Base-by-base conservation (phyloP, 2,329 filamentous ascomycete genomes). In the Grosmannia penicillata region DNA sequence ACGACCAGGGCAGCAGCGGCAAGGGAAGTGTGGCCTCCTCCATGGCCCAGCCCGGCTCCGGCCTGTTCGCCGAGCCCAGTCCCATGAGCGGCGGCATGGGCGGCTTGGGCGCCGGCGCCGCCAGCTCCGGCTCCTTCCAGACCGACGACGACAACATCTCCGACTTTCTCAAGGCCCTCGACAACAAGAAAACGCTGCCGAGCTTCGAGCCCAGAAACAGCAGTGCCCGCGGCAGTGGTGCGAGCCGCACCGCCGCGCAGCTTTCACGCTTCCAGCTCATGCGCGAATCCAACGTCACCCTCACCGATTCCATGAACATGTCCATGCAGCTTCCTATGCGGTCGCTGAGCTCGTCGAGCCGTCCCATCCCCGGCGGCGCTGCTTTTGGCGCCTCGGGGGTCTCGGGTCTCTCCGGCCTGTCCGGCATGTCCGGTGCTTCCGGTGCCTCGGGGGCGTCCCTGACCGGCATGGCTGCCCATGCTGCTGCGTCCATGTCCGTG, bases 241-340 rank as follows among this genome's bases (percentile, higher is more conserved):
- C 8, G 8, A n/a, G 29, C 29, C 73, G 75, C 46, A 87, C 85
- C 0, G 78, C 77, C 26, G 82, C 82, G 30, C 82, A 89, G 47
- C 66, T 94, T 29, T 81, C 77, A 18, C 85, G 82, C 49, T 96
- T 91, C 53, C 85, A 91, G 50, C 71, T 75, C 42, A 89, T 96
- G 82, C 74, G 76, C 47, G 89, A 95, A 43, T 87, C 84, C 1
- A 87, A 94, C 52, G 82, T 84, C 40, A 82, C 76, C 6, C 68
- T 98, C 29, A 93, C 85, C 0, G 91, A 98, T 38, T 94, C 86
- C 1, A 85, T 98, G 70, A 85, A 84, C 22, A 91, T 85, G 1
- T 96, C 89, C 0, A 71, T 86, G 50, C 75, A 93, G 48, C 63
- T 95, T 40, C 63, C 94, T 41, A 82, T 93, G 33, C 75, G 83